Evolutionary conservation across 176 grass and related monocot genomes (phyloP).

Genomic region (Oryza meyeriana): DNA sequence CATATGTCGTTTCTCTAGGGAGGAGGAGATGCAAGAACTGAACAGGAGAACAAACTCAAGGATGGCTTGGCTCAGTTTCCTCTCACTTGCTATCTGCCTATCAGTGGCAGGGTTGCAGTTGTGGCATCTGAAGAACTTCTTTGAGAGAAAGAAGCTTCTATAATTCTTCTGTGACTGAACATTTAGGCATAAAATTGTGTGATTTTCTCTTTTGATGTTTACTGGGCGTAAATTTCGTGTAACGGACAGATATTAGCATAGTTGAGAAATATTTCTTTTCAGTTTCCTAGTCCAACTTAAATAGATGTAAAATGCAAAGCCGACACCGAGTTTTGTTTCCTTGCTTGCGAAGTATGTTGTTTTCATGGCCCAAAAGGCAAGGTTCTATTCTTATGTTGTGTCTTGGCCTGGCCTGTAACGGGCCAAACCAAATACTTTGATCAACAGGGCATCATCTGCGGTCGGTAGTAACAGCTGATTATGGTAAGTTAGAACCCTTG

Average conservation of each 20-base stretch:
- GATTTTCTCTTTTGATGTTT: neutral
- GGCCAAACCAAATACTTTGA: neutral
- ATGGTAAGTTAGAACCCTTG: neutral
- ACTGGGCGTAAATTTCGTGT: neutral
- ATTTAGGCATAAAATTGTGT: neutral
- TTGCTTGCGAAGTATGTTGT: neutral
- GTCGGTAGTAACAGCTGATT: neutral
- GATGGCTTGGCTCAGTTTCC: constrained; percentile 72
- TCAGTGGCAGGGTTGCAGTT: constrained; percentile 73
- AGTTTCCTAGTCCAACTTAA: neutral
- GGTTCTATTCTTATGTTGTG: neutral
- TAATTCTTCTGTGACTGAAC: constrained; percentile 20
- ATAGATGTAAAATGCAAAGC: constrained; percentile 5
- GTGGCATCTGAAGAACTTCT: constrained; percentile 82
- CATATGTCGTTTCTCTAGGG: constrained; percentile 39
- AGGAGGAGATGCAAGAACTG: constrained; percentile 81
- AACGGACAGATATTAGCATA: neutral
- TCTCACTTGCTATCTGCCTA: constrained; percentile 61
- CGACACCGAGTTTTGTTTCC: neutral
- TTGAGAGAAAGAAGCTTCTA: constrained; percentile 76
- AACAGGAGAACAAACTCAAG: constrained; percentile 73
- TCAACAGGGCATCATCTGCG: too few species aligned
- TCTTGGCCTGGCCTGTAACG: neutral
- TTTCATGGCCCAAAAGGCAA: neutral
- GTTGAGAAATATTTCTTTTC: neutral